Evolutionary conservation across 805 yeast genomes (phyloP).

Genomic region (Nakazawaea ernobii): DNA sequence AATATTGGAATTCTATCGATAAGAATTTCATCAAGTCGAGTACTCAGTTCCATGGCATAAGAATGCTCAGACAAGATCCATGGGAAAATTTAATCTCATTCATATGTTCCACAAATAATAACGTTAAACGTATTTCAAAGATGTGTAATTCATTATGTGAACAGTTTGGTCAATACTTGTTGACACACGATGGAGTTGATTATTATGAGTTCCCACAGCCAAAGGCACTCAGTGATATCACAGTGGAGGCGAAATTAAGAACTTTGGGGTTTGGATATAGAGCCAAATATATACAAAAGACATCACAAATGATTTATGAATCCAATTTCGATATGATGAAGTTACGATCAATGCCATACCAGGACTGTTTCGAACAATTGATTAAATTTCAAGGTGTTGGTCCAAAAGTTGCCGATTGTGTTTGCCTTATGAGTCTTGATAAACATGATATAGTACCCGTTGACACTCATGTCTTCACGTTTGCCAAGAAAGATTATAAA

Average conservation of each 20-base stretch:
- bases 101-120: constrained; percentile 94
- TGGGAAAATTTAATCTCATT: constrained; percentile 93
- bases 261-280: constrained; percentile 79
- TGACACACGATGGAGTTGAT: constrained; percentile 30
- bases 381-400: constrained; percentile 83
- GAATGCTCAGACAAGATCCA: constrained; percentile 90
- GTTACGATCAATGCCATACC: constrained; percentile 42
- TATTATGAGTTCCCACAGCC: constrained; percentile 78
- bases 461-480: constrained; percentile 91
- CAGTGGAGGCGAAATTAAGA: constrained; percentile 27
- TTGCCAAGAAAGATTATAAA: constrained; percentile 78
- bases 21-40: constrained; percentile 33
- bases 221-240: constrained; percentile 32
- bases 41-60: constrained; percentile 54
- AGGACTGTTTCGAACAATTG: constrained; percentile 51
- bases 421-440: constrained; percentile 84
- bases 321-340: constrained; percentile 30
- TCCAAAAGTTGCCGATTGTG: constrained; percentile 97
- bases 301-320: constrained; percentile 53
- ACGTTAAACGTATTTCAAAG: constrained; percentile 85
- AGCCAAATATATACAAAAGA: constrained; percentile 78
- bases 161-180: constrained; percentile 59
- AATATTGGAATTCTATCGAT: constrained; percentile 58
- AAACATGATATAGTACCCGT: constrained; percentile 88
- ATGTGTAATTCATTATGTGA: constrained; percentile 81